phyloP scores from a whole-genome alignment of 2,329 filamentous ascomycete species.

The Pseudopithomyces maydicus region DNA sequence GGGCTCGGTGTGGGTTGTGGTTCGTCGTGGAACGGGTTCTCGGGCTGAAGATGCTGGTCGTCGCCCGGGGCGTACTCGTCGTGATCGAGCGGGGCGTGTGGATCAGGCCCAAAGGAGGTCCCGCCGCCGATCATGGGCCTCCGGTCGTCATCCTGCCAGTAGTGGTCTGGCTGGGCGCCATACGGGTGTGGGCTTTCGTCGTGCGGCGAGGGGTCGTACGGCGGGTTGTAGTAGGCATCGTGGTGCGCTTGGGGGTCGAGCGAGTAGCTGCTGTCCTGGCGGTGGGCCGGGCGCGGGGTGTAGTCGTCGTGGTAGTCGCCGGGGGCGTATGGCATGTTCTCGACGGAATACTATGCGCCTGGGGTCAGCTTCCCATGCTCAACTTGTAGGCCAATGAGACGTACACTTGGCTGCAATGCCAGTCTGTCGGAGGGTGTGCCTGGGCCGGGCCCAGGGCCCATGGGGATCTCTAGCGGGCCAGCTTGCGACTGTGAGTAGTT shows the following conservation, averaged over 20 bases:
- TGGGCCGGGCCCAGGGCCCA: conserved; percentile 59
- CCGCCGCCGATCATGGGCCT: conserved; percentile 76
- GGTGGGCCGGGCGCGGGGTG: conserved; percentile 56
- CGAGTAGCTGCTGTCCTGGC: conserved; percentile 67
- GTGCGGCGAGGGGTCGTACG: conserved; percentile 73
- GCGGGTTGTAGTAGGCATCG: conserved; percentile 82
- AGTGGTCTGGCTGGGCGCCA: conserved; percentile 54
- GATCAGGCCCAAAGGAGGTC: conserved; percentile 65
- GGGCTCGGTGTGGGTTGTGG: conserved; percentile 57
- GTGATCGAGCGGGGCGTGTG: conserved; percentile 33
- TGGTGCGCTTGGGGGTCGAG: conserved; percentile 85
- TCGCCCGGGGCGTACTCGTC: conserved; percentile 34
- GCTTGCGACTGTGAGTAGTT: conserved; percentile 68
- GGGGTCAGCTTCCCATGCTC: conserved; percentile 13
- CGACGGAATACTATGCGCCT: conserved; percentile 66
- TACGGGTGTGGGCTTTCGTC: conserved; percentile 64
- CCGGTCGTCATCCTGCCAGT: conserved; percentile 70
- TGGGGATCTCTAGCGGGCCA: conserved; percentile 70
- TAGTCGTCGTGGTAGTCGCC: conserved; percentile 62
- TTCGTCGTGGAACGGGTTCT: conserved; percentile 46
- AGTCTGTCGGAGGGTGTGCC: conserved; percentile 75
- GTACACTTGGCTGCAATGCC: conserved; percentile 81
- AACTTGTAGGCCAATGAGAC: conserved; percentile 39
- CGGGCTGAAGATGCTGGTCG: conserved; percentile 49
- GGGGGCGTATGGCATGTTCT: conserved; percentile 70